phyloP scores from a whole-genome alignment of 2,329 filamentous ascomycete genomes.

The Arachnopeziza araneosa region DNA sequence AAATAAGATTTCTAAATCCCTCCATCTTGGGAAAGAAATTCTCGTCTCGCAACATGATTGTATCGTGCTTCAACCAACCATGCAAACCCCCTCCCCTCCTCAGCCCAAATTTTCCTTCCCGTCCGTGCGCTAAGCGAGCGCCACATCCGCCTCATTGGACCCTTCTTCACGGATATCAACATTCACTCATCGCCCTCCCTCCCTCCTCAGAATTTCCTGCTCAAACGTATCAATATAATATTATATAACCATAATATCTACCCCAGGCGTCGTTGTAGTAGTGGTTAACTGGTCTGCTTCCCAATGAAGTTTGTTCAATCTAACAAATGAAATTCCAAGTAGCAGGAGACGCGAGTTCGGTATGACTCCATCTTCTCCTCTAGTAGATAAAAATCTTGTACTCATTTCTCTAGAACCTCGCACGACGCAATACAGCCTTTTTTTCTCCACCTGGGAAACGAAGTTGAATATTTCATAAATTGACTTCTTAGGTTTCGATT shows the following conservation, averaged over 20 bases:
- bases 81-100: background rate
- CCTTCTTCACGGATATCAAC: background rate
- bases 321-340: background rate
- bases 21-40: conserved; percentile 7
- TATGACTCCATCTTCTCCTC: background rate
- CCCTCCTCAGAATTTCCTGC: background rate
- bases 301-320: conserved; percentile 7
- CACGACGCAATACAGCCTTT: conserved; percentile 6
- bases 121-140: background rate
- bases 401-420: conserved; percentile 9
- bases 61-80: background rate
- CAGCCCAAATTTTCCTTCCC: background rate
- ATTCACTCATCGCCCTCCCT: background rate
- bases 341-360: conserved; percentile 22
- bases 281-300: conserved; percentile 25
- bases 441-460: no score
- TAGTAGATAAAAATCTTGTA: no score
- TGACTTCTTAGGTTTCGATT: no score
- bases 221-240: background rate
- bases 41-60: conserved; percentile 18
- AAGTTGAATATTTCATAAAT: no score
- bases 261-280: conserved; percentile 14
- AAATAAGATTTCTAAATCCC: background rate
- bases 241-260: background rate
- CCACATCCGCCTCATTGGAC: background rate